A percentile compares a stretch with the other conserved stretches of the same genome.
These are phyloP conservation scores for Schizophyllum commune DNA, from an alignment of 1,284 basidiomycete genomes.

Conservation along the genomic window DNA sequence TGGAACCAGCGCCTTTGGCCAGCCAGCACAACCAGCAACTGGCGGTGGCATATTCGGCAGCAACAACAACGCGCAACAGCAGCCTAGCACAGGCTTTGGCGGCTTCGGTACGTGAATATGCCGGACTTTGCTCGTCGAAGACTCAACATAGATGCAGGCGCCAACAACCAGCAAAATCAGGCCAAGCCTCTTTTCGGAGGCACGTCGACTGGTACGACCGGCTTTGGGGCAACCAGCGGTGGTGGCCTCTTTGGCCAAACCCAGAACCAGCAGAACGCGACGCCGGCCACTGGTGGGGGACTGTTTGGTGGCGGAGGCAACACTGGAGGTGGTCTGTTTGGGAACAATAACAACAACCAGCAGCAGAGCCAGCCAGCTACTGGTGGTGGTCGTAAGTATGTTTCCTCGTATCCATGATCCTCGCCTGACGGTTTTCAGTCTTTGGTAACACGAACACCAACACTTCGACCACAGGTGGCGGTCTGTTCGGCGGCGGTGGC, in stretches of 20 bases:
- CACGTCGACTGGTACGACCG: not conserved
- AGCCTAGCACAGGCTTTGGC: constrained; percentile 23
- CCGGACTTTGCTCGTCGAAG: not conserved
- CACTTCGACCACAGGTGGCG: constrained; percentile 12
- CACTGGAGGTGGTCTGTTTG: constrained; percentile 39
- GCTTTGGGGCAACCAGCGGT: constrained; percentile 1
- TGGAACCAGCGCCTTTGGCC: constrained; percentile 32
- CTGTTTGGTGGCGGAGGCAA: constrained; percentile 25
- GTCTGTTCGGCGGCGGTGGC: constrained; percentile 8
- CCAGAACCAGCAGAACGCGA: constrained; percentile 10
- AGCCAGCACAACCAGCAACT: constrained; percentile 24
- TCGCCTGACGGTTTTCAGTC: too few relatives aligned
- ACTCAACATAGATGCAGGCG: not conserved
- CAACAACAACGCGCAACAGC: constrained; percentile 21
- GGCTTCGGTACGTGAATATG: constrained; percentile 22
- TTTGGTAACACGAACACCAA: constrained; percentile 20
- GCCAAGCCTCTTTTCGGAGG: not conserved
- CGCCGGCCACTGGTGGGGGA: constrained; percentile 11
- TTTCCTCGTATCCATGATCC: too few relatives aligned
- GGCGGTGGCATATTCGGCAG: constrained; percentile 18
- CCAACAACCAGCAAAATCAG: not conserved
- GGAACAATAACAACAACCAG: constrained; percentile 26
- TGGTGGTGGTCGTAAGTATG: constrained; percentile 2
- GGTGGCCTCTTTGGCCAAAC: constrained; percentile 19
- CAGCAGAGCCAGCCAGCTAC: constrained; percentile 18